phyloP scores from a whole-genome alignment of 768 basidiomycete species.

The Termitomyces sp. region DNA sequence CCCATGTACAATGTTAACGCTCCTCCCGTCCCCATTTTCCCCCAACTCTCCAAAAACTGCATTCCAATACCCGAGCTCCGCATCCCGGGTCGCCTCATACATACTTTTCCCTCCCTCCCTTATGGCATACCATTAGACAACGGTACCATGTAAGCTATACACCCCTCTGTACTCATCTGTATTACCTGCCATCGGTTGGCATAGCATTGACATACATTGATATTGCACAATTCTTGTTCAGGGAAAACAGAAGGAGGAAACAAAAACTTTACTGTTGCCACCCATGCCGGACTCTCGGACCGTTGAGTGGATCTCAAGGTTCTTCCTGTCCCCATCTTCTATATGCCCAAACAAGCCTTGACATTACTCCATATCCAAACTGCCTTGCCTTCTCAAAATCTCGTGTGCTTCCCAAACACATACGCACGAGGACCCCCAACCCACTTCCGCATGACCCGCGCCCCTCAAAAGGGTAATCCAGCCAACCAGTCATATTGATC shows the following conservation, averaged over 20 bases:
- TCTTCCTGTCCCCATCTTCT: not conserved
- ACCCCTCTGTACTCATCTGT: slow-evolving; percentile 16
- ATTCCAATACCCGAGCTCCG: slow-evolving; percentile 2
- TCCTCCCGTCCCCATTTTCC: slow-evolving; percentile 1
- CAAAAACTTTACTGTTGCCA: not conserved
- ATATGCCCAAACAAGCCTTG: not conserved
- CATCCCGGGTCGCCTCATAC: not conserved
- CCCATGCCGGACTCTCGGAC: not conserved
- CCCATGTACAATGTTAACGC: slow-evolving; percentile 7
- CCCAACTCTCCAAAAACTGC: slow-evolving; percentile 1
- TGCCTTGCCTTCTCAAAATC: not conserved
- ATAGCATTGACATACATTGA: slow-evolving; percentile 4
- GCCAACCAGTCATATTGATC: slow-evolving; percentile 13
- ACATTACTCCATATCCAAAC: not conserved
- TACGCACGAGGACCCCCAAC: slow-evolving; percentile 1
- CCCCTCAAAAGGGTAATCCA: not conserved
- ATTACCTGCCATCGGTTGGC: slow-evolving; percentile 2
- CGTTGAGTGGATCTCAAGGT: not conserved
- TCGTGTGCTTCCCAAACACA: not conserved
- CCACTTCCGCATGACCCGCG: slow-evolving; percentile 7
- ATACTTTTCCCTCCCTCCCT: not conserved
- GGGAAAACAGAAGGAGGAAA: not conserved
- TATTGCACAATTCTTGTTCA: not conserved
- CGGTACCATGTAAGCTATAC: slow-evolving; percentile 15
- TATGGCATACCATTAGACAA: slow-evolving; percentile 18